phyloP scores from a whole-genome alignment of 441 rosid genomes.

The Pelargonium fulgidum region DNA sequence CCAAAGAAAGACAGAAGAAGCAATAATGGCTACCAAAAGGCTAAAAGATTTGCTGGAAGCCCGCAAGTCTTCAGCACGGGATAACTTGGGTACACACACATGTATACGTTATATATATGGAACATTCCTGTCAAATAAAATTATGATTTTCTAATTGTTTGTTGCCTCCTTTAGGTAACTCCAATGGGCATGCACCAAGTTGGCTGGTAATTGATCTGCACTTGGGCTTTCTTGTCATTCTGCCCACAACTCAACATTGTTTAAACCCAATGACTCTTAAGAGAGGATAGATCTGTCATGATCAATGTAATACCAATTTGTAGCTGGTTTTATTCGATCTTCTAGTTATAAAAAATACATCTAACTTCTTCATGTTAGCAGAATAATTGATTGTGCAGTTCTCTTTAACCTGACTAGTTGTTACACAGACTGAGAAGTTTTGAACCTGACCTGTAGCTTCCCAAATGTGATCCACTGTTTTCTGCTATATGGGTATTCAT shows the following conservation, averaged over 20 bases:
- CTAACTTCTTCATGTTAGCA: background rate
- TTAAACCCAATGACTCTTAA: constrained; percentile 5
- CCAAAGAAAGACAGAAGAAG: constrained; percentile 72
- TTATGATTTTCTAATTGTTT: constrained; percentile 21
- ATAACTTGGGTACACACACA: constrained; percentile 32
- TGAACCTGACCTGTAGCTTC: constrained; percentile 2
- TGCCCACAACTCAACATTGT: constrained; percentile 12
- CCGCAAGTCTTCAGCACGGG: constrained; percentile 42
- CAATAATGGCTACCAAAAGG: constrained; percentile 62
- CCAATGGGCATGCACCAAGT: constrained; percentile 44
- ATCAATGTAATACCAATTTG: constrained; percentile 9
- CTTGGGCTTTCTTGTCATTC: constrained; percentile 12
- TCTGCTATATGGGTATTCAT: constrained; percentile 14
- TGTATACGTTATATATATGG: background rate
- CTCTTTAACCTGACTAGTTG: constrained; percentile 3
- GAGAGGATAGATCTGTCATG: constrained; percentile 15
- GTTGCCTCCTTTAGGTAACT: constrained; percentile 36
- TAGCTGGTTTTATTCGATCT: constrained; percentile 10
- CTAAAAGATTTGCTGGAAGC: constrained; percentile 59
- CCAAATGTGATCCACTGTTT: background rate
- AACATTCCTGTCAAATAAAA: constrained; percentile 5
- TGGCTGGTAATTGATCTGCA: constrained; percentile 44
- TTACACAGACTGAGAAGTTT: constrained; percentile 7
- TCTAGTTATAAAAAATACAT: background rate
- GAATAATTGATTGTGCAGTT: background rate